Conservation (phyloP, 2,329 filamentous ascomycete genomes). For the Sporothrix luriei region DNA sequence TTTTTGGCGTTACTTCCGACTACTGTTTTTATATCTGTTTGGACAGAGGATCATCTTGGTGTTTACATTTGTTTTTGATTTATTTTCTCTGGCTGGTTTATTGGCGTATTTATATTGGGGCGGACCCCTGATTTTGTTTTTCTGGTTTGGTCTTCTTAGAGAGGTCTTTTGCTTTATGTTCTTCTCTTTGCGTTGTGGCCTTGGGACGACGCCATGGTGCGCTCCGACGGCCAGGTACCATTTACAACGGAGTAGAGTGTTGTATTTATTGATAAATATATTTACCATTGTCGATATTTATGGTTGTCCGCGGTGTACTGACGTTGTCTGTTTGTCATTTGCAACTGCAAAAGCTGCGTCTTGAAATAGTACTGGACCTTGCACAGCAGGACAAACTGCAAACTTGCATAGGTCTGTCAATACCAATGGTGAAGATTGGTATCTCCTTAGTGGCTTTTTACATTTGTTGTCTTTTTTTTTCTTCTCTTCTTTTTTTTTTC, state of each 20-base stretch:
- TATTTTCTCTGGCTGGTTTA: background rate
- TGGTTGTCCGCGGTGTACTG: too few relatives aligned
- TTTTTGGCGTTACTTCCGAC: background rate
- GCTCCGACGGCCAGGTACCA: background rate
- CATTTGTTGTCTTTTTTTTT: too few relatives aligned
- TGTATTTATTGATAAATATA: background rate
- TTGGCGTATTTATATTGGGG: background rate
- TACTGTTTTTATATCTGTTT: background rate
- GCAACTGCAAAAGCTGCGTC: too few relatives aligned
- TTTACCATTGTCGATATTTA: background rate
- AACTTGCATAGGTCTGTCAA: too few relatives aligned
- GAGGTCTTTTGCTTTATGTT: background rate
- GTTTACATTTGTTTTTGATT: background rate
- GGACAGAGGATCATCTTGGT: background rate
- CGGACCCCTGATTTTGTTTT: too few relatives aligned
- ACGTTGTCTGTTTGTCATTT: too few relatives aligned
- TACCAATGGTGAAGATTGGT: too few relatives aligned
- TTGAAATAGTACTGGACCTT: too few relatives aligned
- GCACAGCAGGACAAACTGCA: too few relatives aligned
- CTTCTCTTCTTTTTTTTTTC: too few relatives aligned
- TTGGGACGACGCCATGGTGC: background rate
- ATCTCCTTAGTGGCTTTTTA: too few relatives aligned
- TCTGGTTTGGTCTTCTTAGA: background rate
- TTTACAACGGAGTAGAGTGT: slow-evolving; percentile 10
- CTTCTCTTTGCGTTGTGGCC: background rate